These are phyloP conservation scores for Talaromyces islandicus DNA, from an alignment of 2,329 filamentous ascomycete genomes.

Conservation along the genomic window DNA sequence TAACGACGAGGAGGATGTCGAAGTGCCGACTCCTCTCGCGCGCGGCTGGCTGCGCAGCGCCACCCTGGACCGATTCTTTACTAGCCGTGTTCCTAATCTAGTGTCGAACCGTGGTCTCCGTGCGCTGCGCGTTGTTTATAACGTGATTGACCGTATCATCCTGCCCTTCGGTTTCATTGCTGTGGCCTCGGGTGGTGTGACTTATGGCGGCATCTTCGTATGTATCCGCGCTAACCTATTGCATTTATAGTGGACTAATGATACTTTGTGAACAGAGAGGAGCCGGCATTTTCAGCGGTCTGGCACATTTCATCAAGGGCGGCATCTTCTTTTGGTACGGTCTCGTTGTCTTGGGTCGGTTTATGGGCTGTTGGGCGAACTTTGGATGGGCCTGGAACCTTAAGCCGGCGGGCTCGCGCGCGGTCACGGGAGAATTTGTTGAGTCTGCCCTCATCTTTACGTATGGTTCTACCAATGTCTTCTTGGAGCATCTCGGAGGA, in stretches of 20 bases:
- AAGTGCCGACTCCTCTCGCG: slow-evolving; percentile 18
- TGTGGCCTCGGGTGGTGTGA: slow-evolving; percentile 65
- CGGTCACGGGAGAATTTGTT: slow-evolving; percentile 77
- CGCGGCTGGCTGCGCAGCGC: slow-evolving; percentile 41
- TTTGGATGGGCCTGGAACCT: slow-evolving; percentile 95
- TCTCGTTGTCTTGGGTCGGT: slow-evolving; percentile 77
- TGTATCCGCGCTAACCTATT: slow-evolving; percentile 32
- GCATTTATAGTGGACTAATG: slow-evolving; percentile 3
- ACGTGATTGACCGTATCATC: slow-evolving; percentile 68
- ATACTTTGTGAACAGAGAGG: slow-evolving; percentile 50
- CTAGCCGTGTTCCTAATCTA: slow-evolving; percentile 49
- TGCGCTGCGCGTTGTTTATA: slow-evolving; percentile 56
- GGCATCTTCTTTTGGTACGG: slow-evolving; percentile 94
- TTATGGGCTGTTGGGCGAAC: slow-evolving; percentile 84
- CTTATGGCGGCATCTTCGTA: slow-evolving; percentile 80
- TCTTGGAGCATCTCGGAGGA: slow-evolving; percentile 77
- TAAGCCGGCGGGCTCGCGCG: slow-evolving; percentile 61
- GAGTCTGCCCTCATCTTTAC: slow-evolving; percentile 87
- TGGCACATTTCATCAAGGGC: slow-evolving; percentile 92
- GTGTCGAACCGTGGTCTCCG: slow-evolving; percentile 54
- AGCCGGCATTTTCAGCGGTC: slow-evolving; percentile 66
- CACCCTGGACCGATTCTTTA: slow-evolving; percentile 47
- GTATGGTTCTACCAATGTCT: slow-evolving; percentile 85
- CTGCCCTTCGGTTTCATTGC: slow-evolving; percentile 71
- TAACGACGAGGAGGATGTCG: slow-evolving; percentile 38